A percentile compares a stretch with the other conserved stretches of the same genome.
Conservation (phyloP, 352 stramenopile genomes). For the Globisporangium uncinulatum region DNA sequence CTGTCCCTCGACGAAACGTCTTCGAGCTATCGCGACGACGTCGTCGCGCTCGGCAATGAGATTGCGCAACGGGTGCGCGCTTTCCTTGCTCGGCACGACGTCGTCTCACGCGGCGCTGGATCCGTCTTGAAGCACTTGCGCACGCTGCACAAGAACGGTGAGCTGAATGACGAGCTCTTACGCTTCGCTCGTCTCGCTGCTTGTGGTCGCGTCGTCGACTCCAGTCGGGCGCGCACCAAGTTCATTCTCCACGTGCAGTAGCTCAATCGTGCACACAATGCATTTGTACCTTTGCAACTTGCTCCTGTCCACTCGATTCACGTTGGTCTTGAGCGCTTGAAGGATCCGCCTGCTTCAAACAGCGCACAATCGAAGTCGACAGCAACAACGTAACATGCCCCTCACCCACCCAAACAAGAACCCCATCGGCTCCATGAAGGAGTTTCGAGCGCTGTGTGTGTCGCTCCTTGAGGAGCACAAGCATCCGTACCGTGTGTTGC, state of each 20-base stretch:
- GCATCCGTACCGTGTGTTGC: background rate
- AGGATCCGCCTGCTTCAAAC: background rate
- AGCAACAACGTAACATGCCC: background rate
- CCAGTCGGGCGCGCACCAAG: background rate
- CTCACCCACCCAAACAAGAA: background rate
- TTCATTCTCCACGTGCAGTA: background rate
- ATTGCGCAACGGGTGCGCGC: background rate
- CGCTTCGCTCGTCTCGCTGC: background rate
- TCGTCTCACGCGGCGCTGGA: background rate
- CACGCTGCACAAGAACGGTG: background rate
- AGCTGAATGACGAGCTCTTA: background rate
- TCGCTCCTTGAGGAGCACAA: background rate
- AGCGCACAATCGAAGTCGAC: background rate
- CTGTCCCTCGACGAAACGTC: background rate
- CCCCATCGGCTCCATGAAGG: background rate
- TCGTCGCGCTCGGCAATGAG: background rate
- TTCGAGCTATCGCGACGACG: background rate
- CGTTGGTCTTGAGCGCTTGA: background rate
- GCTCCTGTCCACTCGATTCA: background rate
- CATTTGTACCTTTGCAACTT: background rate
- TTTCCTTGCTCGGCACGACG: background rate
- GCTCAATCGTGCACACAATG: background rate
- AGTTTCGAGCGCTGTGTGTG: background rate
- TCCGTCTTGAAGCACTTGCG: background rate
- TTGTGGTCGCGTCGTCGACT: background rate